These are phyloP conservation scores for Cryptosporidium felis DNA, from an alignment of 169 alveolate genomes.

Conservation along the genomic window DNA sequence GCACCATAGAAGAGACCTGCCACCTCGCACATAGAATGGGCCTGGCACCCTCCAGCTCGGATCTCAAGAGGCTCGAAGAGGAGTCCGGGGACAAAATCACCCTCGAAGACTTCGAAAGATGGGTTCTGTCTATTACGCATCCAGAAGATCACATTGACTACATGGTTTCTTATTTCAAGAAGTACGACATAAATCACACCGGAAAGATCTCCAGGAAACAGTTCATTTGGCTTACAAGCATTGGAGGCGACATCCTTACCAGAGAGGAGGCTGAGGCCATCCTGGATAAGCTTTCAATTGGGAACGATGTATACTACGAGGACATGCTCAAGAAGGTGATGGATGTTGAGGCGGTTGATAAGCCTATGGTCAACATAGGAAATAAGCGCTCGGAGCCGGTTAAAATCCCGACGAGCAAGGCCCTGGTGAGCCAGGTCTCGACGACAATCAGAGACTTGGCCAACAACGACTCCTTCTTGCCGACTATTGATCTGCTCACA, in stretches of 20 bases:
- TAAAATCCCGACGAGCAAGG: constrained; percentile 8
- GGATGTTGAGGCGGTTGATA: constrained; percentile 36
- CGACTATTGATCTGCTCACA: constrained; percentile 42
- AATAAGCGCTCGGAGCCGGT: background rate
- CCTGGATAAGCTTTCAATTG: constrained; percentile 7
- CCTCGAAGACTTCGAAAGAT: constrained; percentile 57
- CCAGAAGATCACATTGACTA: constrained; percentile 68
- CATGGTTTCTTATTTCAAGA: constrained; percentile 59
- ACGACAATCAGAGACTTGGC: constrained; percentile 55
- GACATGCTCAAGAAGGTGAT: constrained; percentile 24
- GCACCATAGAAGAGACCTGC: constrained; percentile 18
- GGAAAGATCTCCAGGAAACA: constrained; percentile 64
- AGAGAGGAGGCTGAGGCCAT: constrained; percentile 68
- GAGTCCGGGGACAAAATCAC: constrained; percentile 18
- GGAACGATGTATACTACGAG: constrained; percentile 18
- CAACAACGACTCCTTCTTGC: constrained; percentile 42
- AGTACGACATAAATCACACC: constrained; percentile 7
- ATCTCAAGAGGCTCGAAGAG: constrained; percentile 4
- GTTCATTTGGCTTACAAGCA: constrained; percentile 63
- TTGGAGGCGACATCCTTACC: constrained; percentile 56
- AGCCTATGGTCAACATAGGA: constrained; percentile 33
- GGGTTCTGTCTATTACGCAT: constrained; percentile 48
- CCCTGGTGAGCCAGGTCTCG: constrained; percentile 34
- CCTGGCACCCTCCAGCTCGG: constrained; percentile 50
- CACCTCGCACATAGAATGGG: constrained; percentile 69